Evolutionary conservation across 768 basidiomycete species (phyloP).

Genomic region (Lyophyllum semitale): DNA sequence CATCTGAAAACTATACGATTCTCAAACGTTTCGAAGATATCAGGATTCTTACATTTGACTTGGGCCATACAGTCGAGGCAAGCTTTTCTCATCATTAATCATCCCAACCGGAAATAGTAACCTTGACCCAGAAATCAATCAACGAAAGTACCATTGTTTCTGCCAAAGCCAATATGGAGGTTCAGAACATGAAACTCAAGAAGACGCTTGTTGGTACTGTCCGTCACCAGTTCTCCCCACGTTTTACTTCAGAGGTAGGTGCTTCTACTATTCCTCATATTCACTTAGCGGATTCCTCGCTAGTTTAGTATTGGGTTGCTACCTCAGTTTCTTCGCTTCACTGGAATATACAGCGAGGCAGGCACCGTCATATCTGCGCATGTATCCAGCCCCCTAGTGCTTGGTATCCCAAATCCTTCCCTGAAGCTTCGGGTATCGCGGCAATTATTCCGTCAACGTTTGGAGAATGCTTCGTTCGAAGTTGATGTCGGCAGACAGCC

Average conservation of each 20-base stretch:
- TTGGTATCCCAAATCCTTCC: slow-evolving; percentile 36
- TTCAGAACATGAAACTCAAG: slow-evolving; percentile 27
- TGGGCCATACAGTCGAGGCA: slow-evolving; percentile 50
- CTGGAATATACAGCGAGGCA: slow-evolving; percentile 49
- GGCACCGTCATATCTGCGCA: slow-evolving; percentile 46
- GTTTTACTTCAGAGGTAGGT: slow-evolving; percentile 48
- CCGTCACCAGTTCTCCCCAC: slow-evolving; percentile 76
- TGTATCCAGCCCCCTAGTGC: slow-evolving; percentile 35
- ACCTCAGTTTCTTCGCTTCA: slow-evolving; percentile 43
- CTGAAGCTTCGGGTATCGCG: slow-evolving; percentile 47
- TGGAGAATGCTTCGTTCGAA: slow-evolving; percentile 46
- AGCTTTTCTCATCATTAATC: slow-evolving; percentile 5
- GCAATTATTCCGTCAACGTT: slow-evolving; percentile 51
- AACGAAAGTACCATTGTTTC: slow-evolving; percentile 44
- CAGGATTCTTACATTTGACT: slow-evolving; percentile 30
- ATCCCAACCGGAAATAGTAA: not conserved
- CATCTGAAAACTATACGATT: slow-evolving; percentile 28
- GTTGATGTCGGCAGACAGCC: slow-evolving; percentile 37
- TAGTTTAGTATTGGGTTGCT: slow-evolving; percentile 28
- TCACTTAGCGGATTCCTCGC: slow-evolving; percentile 11
- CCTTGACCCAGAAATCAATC: slow-evolving; percentile 44
- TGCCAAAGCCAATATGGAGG: slow-evolving; percentile 32
- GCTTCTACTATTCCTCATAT: slow-evolving; percentile 17
- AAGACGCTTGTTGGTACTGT: slow-evolving; percentile 68
- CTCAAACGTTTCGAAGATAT: slow-evolving; percentile 38